Evolutionary conservation across 2,329 filamentous ascomycete species (phyloP).

Genomic region (Fusarium dlaminii): DNA sequence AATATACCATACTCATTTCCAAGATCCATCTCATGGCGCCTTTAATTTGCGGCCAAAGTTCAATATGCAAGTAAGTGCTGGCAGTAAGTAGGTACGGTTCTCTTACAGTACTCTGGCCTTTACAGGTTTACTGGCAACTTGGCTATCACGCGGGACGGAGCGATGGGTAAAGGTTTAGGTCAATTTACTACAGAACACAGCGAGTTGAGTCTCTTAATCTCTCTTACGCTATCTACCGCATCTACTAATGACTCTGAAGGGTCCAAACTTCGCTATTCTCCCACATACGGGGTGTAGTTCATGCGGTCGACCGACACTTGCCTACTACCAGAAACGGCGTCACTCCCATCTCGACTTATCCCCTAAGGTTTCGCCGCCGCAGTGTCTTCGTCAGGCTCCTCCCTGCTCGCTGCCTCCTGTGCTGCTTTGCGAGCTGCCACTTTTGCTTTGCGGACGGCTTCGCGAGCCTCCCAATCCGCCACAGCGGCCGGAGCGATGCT

Average conservation of each 20-base stretch:
- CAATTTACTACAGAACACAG: rapidly evolving
- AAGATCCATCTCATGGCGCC: no score
- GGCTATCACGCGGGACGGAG: background rate
- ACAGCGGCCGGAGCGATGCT: background rate
- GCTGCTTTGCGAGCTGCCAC: background rate
- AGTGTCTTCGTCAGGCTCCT: rapidly evolving
- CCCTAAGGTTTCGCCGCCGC: rapidly evolving
- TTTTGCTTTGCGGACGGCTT: rapidly evolving
- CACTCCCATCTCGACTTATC: rapidly evolving
- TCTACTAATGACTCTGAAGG: rapidly evolving
- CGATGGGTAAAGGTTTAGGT: rapidly evolving
- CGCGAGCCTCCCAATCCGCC: background rate
- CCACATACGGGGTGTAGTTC: background rate
- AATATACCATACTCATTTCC: no score
- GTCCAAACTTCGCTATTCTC: background rate
- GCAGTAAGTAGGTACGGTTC: rapidly evolving
- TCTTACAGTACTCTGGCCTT: rapidly evolving
- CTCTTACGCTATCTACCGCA: background rate
- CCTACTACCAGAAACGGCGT: rapidly evolving
- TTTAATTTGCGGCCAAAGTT: background rate
- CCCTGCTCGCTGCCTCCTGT: rapidly evolving
- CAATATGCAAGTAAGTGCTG: background rate
- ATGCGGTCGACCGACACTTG: background rate
- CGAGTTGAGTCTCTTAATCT: rapidly evolving
- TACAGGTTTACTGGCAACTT: background rate